phyloP scores from a whole-genome alignment of 768 basidiomycete genomes.

The Boletus speciosus region DNA sequence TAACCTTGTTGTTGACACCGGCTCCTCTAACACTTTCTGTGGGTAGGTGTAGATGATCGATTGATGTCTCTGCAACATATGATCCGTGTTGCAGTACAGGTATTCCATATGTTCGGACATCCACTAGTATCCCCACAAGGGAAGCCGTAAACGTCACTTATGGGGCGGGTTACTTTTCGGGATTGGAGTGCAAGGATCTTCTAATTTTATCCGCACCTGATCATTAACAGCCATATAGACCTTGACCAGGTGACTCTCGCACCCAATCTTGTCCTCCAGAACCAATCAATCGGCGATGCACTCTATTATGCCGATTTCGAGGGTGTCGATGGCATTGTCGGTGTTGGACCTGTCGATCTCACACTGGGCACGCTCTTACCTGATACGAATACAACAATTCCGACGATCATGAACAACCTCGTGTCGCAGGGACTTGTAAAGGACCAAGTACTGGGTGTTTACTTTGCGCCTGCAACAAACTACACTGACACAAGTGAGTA shows the following conservation, averaged over 20 bases:
- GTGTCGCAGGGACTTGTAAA: slow-evolving; percentile 16
- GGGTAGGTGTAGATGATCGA: no score
- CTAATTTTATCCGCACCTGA: background rate
- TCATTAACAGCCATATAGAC: slow-evolving; percentile 2
- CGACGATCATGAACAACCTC: slow-evolving; percentile 25
- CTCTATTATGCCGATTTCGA: slow-evolving; percentile 9
- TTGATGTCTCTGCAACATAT: background rate
- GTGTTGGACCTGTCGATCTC: slow-evolving; percentile 24
- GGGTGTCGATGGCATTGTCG: slow-evolving; percentile 29
- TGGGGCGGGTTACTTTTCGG: slow-evolving; percentile 19
- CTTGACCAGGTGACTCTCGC: slow-evolving; percentile 26
- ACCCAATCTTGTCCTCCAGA: slow-evolving; percentile 20
- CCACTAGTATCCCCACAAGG: slow-evolving; percentile 25
- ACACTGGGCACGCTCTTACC: slow-evolving; percentile 13
- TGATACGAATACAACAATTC: slow-evolving; percentile 7
- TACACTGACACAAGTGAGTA: slow-evolving; percentile 16
- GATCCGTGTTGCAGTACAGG: slow-evolving; percentile 14
- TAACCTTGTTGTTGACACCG: no score
- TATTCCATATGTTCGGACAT: slow-evolving; percentile 16
- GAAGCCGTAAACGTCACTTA: slow-evolving; percentile 6
- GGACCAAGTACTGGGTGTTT: slow-evolving; percentile 16
- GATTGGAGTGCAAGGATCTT: slow-evolving; percentile 32
- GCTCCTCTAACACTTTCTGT: no score
- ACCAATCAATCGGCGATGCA: slow-evolving; percentile 31
- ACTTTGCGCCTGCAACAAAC: slow-evolving; percentile 20